Percentiles rank a stretch among this genome's conserved stretches.
Conservation (phyloP, 805 yeast species). For the Yamadazyma sp. region DNA sequence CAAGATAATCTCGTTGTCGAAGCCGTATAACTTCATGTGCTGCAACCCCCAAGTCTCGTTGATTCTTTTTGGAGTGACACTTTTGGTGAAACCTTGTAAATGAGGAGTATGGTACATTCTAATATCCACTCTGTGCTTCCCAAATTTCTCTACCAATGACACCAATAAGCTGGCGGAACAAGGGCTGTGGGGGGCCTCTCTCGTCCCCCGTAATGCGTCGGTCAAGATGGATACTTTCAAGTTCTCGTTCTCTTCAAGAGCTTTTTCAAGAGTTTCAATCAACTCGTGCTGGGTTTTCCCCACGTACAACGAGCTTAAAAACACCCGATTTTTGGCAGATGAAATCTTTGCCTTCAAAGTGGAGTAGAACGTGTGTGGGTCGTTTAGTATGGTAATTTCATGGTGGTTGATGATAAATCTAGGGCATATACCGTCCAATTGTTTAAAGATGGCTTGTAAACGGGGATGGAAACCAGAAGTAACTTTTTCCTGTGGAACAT, state of each 20-base stretch:
- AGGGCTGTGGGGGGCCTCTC: constrained; percentile 74
- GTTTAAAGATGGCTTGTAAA: constrained; percentile 43
- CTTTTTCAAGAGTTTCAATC: constrained; percentile 57
- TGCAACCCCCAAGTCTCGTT: constrained; percentile 93
- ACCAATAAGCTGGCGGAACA: constrained; percentile 78
- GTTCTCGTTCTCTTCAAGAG: constrained; percentile 57
- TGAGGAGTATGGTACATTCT: constrained; percentile 91
- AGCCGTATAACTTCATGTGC: constrained; percentile 96
- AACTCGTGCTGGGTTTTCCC: constrained; percentile 83
- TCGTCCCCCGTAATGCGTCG: constrained; percentile 88
- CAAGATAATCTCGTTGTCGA: constrained; percentile 84
- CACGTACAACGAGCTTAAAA: constrained; percentile 80
- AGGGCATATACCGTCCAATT: constrained; percentile 65
- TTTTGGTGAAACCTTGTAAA: constrained; percentile 62
- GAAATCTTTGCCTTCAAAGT: constrained; percentile 61
- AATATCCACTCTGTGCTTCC: constrained; percentile 67
- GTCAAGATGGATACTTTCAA: constrained; percentile 71
- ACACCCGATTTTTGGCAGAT: constrained; percentile 63
- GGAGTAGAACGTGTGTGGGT: constrained; percentile 73
- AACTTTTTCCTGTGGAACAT: constrained; percentile 6
- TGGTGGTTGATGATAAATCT: constrained; percentile 57
- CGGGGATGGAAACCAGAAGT: constrained; percentile 42
- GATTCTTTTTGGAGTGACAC: constrained; percentile 73
- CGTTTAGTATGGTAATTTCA: constrained; percentile 59
- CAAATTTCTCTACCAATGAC: constrained; percentile 61